These are phyloP conservation scores for Hippophae tibetana DNA, from an alignment of 306 rosid genomes.

Conservation along the genomic window DNA sequence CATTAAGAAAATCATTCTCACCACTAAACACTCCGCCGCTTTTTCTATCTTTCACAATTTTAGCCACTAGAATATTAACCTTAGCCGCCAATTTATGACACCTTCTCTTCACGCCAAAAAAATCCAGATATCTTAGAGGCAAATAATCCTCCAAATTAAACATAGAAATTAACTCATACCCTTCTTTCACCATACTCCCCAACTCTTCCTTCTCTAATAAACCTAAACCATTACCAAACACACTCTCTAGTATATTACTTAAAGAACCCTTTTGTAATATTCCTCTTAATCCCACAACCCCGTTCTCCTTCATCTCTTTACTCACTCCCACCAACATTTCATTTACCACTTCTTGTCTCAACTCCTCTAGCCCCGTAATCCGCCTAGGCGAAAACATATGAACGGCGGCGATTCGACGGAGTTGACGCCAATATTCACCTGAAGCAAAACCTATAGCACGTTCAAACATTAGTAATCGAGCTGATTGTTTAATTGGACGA, in stretches of 20 bases:
- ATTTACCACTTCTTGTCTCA: slow-evolving; percentile 32
- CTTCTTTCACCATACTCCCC: slow-evolving; percentile 56
- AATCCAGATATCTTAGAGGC: slow-evolving; percentile 56
- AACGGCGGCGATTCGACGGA: slow-evolving; percentile 49
- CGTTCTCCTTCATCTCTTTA: slow-evolving; percentile 34
- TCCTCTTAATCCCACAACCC: slow-evolving; percentile 40
- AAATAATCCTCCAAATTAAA: slow-evolving; percentile 74
- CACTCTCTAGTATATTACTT: slow-evolving; percentile 56
- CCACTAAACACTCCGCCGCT: slow-evolving; percentile 8
- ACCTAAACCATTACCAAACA: slow-evolving; percentile 43
- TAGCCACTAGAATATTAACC: slow-evolving; percentile 42
- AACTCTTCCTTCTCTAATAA: slow-evolving; percentile 19
- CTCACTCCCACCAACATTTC: slow-evolving; percentile 34
- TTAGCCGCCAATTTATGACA: slow-evolving; percentile 48
- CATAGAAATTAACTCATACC: slow-evolving; percentile 50
- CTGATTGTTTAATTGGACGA: slow-evolving; percentile 72
- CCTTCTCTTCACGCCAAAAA: slow-evolving; percentile 67
- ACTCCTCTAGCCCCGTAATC: slow-evolving; percentile 40
- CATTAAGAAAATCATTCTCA: slow-evolving; percentile 56
- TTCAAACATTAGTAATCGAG: slow-evolving; percentile 67
- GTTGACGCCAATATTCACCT: slow-evolving; percentile 62
- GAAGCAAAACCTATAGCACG: slow-evolving; percentile 88
- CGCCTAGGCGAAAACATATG: slow-evolving; percentile 70
- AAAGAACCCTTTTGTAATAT: slow-evolving; percentile 60
- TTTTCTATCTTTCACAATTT: slow-evolving; percentile 48